Evolutionary conservation across 202 grass and related monocot genomes (phyloP), one percentile per base, ranked within the genome.

Genomic region (Bolboschoenoplectus hybrid): DNA sequence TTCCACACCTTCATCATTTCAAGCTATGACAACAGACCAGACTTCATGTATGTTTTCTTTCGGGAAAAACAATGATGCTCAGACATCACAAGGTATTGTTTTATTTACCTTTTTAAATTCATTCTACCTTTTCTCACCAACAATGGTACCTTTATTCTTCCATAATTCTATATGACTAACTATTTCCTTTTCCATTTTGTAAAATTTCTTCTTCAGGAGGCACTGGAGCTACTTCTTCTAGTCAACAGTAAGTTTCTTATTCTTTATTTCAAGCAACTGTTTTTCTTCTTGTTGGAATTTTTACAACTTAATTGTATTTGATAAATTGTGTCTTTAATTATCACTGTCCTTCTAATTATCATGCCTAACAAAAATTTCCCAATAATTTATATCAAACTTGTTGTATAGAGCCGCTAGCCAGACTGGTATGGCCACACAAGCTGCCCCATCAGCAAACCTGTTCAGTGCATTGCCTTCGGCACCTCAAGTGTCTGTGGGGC

Each of bases 401-500:
- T 35, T 64, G 36, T 80, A 19, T 90, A 94, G 92, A 90, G 77
- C 77, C 60, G 76, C 72, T 85, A 88, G 67, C 80, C 92, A 91
- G 65, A 90, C 92, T 45, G 89, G 67, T 87, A 92, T 90, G 88
- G 87, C 89, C 68, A 85, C 90, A 80, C 89, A 86, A 78, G 89
- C 87, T 70, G 83, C 87, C 67, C 82, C 79, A 72, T 63, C 93
- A 85, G 84, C 80, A 57, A 92, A 92, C 81, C 91, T 93, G 70
- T 98, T 92, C 14, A 89, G 91, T 60, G 93, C 86, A 57, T 88
- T 96, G 82, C 97, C 97, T 89, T 84, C 92, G 63, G 88, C 88
- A 67, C 91, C 97, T 90, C 90, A 91, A 78, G 91, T 94, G 89
- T 94, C 93, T 62, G 87, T 92, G 76, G 93, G 93, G 26, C 91